phyloP scores from a whole-genome alignment of 1,139 yeast species.

The Pichia sp. region DNA sequence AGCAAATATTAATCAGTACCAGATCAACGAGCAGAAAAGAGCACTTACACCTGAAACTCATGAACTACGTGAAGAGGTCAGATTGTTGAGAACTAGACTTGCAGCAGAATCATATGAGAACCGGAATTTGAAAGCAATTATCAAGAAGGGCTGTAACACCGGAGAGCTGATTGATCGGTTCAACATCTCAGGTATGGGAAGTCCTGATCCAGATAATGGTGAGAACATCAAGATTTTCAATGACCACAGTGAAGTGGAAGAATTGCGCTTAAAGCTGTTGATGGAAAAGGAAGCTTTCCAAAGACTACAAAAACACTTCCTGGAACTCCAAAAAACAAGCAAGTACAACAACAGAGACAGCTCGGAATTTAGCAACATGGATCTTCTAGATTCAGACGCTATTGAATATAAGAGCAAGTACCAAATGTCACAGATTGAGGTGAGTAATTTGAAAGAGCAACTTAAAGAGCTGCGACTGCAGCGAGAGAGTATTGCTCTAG shows the following conservation, averaged over 20 bases:
- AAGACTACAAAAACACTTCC: constrained; percentile 25
- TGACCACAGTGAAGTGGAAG: constrained; percentile 19
- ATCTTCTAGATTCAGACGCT: constrained; percentile 13
- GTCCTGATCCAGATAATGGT: not conserved
- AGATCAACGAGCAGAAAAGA: constrained; percentile 3
- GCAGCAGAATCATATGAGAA: constrained; percentile 49
- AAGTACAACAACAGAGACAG: constrained; percentile 20
- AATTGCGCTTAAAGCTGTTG: constrained; percentile 19
- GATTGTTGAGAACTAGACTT: constrained; percentile 46
- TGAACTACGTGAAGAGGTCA: constrained; percentile 45
- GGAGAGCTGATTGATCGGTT: not conserved
- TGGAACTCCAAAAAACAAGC: constrained; percentile 27
- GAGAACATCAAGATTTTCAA: constrained; percentile 6
- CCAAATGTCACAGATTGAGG: constrained; percentile 21
- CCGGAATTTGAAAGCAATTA: constrained; percentile 36
- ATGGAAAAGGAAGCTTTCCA: constrained; percentile 29
- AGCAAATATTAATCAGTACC: constrained; percentile 7
- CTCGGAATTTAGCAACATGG: constrained; percentile 9
- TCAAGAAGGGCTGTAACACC: constrained; percentile 24
- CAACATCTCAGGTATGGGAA: not conserved
- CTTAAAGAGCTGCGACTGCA: constrained; percentile 8
- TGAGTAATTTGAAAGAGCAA: constrained; percentile 21
- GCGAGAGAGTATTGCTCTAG: constrained; percentile 1
- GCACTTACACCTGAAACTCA: constrained; percentile 11
- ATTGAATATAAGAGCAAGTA: constrained; percentile 24